Base-by-base conservation (phyloP, 1,139 yeast genomes). In the Zygosaccharomyces sapae region DNA sequence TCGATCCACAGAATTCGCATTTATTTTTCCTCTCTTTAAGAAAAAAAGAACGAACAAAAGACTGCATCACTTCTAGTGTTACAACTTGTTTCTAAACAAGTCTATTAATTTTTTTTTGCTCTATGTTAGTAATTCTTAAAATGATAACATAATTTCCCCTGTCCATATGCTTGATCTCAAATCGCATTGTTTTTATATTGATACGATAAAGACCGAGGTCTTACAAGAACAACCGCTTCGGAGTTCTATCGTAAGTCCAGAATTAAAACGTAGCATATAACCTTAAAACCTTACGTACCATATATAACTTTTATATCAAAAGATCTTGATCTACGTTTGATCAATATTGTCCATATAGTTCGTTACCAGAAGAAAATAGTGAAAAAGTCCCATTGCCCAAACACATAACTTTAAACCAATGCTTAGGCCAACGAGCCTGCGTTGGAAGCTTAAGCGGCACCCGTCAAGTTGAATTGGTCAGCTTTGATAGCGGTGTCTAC, bases 1-100 rank as follows among this genome's bases (percentile, higher is more conserved):
- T 83, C 88, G 83, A 83, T 81, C 87, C 89, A 81, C 88, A 81
- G 83, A 81, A 78, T 71, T 78, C 86, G 87, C 88, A 19, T 19
- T 19, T 19, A 19, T 19, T 19, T 19, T 19, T 19, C 22, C 22
- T 19, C 22, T 19, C 22, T 19, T 19, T 19, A 19, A 19, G 22
- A 19, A 19, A 19, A 19, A 19, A 19, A 19, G 22, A 19, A 19
- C 22, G 22, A 19, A 19, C 22, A 19, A 19, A 19, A 19, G 22
- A 19, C 22, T 19, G 22, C 22, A 19, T 19, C 22, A 19, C 22
- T 19, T 19, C 22, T 19, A 19, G 22, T 19, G 22, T 19, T 19
- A 19, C 22, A 19, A 19, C 22, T 19, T 19, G 22, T 19, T 19
- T 19, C 22, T 19, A 19, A 19, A 19, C 22, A 19, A 19, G 22